These are phyloP conservation scores for Quercus wislizeni DNA, from an alignment of 306 rosid genomes.

Conservation along the genomic window DNA sequence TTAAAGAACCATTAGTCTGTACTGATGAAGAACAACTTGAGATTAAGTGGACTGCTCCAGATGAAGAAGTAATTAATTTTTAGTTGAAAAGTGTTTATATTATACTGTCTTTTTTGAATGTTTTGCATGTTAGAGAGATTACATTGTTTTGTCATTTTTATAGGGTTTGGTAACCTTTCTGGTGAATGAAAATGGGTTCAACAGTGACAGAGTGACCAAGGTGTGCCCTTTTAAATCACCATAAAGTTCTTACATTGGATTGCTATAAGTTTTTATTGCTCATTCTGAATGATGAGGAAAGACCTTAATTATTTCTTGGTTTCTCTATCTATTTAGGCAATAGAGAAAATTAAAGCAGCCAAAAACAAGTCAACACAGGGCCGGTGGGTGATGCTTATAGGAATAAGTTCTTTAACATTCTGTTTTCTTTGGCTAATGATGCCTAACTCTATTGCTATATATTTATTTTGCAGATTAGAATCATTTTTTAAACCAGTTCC, in stretches of 20 bases:
- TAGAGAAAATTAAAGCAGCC: conserved; percentile 93
- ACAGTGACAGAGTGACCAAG: conserved; percentile 85
- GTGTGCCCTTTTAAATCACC: conserved; percentile 31
- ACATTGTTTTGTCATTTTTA: conserved; percentile 25
- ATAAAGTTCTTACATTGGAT: conserved; percentile 11
- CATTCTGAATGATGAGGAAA: background rate
- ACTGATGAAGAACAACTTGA: conserved; percentile 68
- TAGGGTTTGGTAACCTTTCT: conserved; percentile 78
- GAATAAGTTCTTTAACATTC: conserved; percentile 2
- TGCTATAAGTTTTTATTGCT: conserved; percentile 20
- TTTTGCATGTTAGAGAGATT: conserved; percentile 22
- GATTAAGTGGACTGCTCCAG: conserved; percentile 89
- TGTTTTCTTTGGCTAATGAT: conserved; percentile 11
- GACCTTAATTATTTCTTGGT: conserved; percentile 4
- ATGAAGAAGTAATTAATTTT: conserved; percentile 67
- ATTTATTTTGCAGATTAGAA: conserved; percentile 60
- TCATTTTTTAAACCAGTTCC: conserved; percentile 84
- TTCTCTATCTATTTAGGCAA: conserved; percentile 55
- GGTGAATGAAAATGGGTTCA: conserved; percentile 96
- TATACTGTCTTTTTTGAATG: background rate
- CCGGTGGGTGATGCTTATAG: conserved; percentile 52
- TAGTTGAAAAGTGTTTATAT: conserved; percentile 18
- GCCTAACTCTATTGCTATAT: conserved; percentile 3
- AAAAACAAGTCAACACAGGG: conserved; percentile 95
- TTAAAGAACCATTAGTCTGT: conserved; percentile 73